A percentile compares a stretch with the other conserved stretches of the same genome.
phyloP scores from a whole-genome alignment of 2,329 filamentous ascomycete genomes.

The Emergomyces pasteurianus region DNA sequence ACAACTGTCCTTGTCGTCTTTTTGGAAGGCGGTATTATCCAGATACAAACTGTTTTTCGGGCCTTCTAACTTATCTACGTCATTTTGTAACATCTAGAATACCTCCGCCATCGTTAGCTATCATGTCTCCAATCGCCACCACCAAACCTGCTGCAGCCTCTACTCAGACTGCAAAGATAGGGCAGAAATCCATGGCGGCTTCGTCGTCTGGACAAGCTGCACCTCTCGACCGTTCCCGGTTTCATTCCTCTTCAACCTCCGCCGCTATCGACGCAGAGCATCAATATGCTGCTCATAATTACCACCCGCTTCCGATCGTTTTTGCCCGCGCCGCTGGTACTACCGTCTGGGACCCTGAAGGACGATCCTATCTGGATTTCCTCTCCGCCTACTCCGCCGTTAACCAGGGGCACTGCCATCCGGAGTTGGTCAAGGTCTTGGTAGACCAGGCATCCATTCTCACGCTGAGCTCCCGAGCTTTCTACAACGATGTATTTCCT shows the following conservation, averaged over 20 bases:
- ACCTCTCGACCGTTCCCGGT: conserved; percentile 31
- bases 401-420: conserved; percentile 97
- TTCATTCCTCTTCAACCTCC: conserved; percentile 67
- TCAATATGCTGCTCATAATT: conserved; percentile 90
- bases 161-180: conserved; percentile 5
- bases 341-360: conserved; percentile 94
- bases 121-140: conserved; percentile 17
- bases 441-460: conserved; percentile 79
- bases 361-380: conserved; percentile 91
- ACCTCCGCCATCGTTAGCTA: background rate
- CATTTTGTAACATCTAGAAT: background rate
- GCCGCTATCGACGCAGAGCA: conserved; percentile 71
- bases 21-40: background rate
- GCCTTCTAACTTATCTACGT: background rate
- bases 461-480: conserved; percentile 86
- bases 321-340: conserved; percentile 76
- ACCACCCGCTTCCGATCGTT: conserved; percentile 91
- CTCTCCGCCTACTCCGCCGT: conserved; percentile 95
- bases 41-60: background rate
- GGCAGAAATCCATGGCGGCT: conserved; percentile 30
- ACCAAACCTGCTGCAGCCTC: conserved; percentile 14
- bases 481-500: conserved; percentile 97
- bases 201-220: conserved; percentile 25
- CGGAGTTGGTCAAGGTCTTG: conserved; percentile 82
- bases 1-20: background rate